These are phyloP conservation scores for Rhodotorula sp. DNA, from an alignment of 1,284 basidiomycete species.

Conservation along the genomic window DNA sequence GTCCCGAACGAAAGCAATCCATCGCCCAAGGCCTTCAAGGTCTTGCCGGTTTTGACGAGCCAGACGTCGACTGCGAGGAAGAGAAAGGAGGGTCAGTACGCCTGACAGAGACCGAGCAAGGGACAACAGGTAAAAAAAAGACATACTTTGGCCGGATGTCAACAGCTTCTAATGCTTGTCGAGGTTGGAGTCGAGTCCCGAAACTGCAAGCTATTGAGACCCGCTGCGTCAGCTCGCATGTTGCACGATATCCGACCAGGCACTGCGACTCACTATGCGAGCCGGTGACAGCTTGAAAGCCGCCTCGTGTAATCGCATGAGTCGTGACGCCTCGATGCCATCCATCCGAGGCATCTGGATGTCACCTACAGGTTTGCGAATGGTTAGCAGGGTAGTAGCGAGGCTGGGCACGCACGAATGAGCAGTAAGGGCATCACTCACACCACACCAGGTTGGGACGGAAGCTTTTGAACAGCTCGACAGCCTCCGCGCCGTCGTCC, in stretches of 20 bases:
- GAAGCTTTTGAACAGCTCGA: not conserved
- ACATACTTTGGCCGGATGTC: slow-evolving; percentile 2
- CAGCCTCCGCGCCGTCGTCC: slow-evolving; percentile 9
- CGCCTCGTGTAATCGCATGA: slow-evolving; percentile 13
- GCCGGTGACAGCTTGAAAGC: not conserved
- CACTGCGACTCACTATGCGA: not conserved
- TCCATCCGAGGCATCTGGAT: slow-evolving; percentile 21
- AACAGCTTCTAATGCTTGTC: not conserved
- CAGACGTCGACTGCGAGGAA: slow-evolving; percentile 1
- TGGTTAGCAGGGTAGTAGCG: too few relatives aligned
- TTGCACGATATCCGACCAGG: not conserved
- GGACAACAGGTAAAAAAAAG: too few relatives aligned
- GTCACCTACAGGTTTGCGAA: slow-evolving; percentile 1
- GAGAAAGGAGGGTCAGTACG: too few relatives aligned
- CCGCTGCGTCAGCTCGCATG: not conserved
- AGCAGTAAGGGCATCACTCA: not conserved
- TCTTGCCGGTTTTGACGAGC: slow-evolving; percentile 12
- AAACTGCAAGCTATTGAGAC: slow-evolving; percentile 1
- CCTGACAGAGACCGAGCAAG: not conserved
- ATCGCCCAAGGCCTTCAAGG: not conserved
- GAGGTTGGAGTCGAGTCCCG: slow-evolving; percentile 10
- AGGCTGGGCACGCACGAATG: too few relatives aligned
- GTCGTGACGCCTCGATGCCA: slow-evolving; percentile 8
- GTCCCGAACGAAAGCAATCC: not conserved
- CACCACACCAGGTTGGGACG: slow-evolving; percentile 4